A percentile compares a stretch with the other conserved stretches of the same genome.
Evolutionary conservation across 2,329 filamentous ascomycete species (phyloP).

Genomic region (Aspergillus glaucus): DNA sequence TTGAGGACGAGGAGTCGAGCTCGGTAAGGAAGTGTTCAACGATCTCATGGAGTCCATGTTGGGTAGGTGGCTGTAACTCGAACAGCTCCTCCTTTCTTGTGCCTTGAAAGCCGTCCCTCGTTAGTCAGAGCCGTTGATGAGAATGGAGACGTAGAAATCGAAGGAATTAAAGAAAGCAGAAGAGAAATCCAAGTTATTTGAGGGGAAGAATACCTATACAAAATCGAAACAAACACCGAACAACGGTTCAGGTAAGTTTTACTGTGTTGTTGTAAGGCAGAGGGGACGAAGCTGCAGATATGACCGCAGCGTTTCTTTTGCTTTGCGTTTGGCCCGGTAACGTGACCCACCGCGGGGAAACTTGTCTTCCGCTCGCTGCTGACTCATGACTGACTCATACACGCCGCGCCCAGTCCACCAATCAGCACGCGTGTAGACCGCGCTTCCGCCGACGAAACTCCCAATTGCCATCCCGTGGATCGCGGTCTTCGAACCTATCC

Average conservation of each 20-base stretch:
- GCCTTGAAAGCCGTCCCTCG: conserved; percentile 3
- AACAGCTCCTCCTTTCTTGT: conserved; percentile 3
- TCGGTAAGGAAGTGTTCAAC: conserved; percentile 56
- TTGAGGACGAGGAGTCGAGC: conserved; percentile 42
- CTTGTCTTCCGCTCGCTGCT: conserved; percentile 19
- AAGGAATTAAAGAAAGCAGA: conserved; percentile 1
- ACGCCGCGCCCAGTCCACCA: conserved; percentile 18
- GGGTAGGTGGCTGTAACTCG: conserved; percentile 3
- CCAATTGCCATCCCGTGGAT: conserved; percentile 20
- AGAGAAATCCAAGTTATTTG: neutral
- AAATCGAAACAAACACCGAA: neutral
- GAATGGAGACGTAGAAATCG: conserved; percentile 2
- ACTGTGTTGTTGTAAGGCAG: conserved; percentile 2
- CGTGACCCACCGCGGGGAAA: conserved; percentile 33
- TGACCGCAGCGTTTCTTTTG: neutral
- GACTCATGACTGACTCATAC: conserved; percentile 17
- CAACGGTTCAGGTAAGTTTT: conserved; percentile 4
- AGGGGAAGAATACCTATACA: conserved; percentile 1
- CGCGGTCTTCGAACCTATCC: conserved; percentile 5
- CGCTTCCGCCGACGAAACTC: conserved; percentile 21
- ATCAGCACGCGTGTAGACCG: conserved; percentile 29
- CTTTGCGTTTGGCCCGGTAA: conserved; percentile 22
- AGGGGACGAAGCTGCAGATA: conserved; percentile 9
- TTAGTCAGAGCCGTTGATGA: conserved; percentile 4
- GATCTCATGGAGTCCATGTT: conserved; percentile 60